Conservation (phyloP, 2,329 filamentous ascomycete genomes). For the Exophiala phaeomuriformis region DNA sequence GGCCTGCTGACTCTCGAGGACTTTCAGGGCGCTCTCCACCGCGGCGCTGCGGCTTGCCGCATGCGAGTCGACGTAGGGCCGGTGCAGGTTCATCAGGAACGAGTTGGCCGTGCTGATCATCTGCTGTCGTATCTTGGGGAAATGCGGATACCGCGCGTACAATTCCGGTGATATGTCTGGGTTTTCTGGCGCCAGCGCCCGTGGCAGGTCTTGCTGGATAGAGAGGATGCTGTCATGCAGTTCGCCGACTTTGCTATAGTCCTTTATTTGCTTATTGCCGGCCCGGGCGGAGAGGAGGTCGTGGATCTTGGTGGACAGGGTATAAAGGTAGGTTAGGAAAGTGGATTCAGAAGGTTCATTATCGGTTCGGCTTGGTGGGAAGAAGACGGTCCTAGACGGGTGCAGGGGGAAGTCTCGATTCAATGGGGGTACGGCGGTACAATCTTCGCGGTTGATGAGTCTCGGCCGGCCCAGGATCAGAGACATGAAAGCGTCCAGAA, state of each 20-base stretch:
- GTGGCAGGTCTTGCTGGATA: background rate
- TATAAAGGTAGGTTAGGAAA: background rate
- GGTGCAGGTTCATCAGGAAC: constrained; percentile 8
- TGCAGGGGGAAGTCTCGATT: constrained; percentile 3
- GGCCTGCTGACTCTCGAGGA: constrained; percentile 3
- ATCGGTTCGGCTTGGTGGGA: background rate
- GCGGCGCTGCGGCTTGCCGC: constrained; percentile 4
- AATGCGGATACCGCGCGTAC: background rate
- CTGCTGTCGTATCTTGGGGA: background rate
- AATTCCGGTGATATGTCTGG: background rate
- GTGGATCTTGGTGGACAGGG: constrained; percentile 6
- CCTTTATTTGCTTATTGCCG: background rate
- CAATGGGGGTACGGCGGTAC: constrained; percentile 3
- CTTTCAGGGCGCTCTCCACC: constrained; percentile 1
- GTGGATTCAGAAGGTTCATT: background rate
- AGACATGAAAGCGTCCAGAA: background rate
- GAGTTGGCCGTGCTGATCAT: constrained; percentile 1
- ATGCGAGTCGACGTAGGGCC: constrained; percentile 7
- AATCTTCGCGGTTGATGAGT: constrained; percentile 8
- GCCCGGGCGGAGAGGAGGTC: constrained; percentile 4
- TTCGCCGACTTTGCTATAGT: constrained; percentile 2
- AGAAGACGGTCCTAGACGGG: background rate
- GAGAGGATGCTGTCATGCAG: constrained; percentile 1
- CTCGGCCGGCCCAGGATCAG: constrained; percentile 4
- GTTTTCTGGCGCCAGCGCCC: too few relatives aligned